These are phyloP conservation scores for Nemania abortiva DNA, from an alignment of 2,329 filamentous ascomycete species.

Conservation along the genomic window DNA sequence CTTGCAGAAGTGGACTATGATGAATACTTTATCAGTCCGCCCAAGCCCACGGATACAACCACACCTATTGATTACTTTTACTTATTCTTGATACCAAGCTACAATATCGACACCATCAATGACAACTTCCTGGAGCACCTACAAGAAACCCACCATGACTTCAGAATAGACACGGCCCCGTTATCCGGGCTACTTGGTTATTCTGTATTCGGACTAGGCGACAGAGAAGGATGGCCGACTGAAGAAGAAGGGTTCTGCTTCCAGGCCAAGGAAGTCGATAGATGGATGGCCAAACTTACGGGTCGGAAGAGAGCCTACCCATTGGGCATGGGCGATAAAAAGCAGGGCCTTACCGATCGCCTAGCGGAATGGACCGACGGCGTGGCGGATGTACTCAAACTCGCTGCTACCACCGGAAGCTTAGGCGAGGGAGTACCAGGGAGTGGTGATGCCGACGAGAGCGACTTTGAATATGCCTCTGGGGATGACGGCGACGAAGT, in stretches of 20 bases:
- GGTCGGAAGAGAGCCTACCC: conserved; percentile 88
- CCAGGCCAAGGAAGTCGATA: conserved; percentile 90
- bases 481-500: conserved; percentile 65
- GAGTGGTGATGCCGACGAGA: conserved; percentile 86
- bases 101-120: conserved; percentile 94
- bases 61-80: conserved; percentile 77
- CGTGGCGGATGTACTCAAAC: conserved; percentile 76
- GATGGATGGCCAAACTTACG: conserved; percentile 97
- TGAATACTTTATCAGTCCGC: conserved; percentile 86
- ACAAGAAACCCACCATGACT: conserved; percentile 94
- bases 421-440: conserved; percentile 77
- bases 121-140: conserved; percentile 89
- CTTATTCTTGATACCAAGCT: conserved; percentile 85
- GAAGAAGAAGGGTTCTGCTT: conserved; percentile 93
- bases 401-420: conserved; percentile 69
- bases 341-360: conserved; percentile 74
- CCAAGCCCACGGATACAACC: conserved; percentile 66
- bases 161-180: conserved; percentile 91
- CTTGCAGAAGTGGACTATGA: conserved; percentile 91
- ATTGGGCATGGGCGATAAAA: conserved; percentile 87
- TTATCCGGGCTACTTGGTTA: conserved; percentile 83
- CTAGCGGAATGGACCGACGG: conserved; percentile 84
- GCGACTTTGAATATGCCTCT: conserved; percentile 78
- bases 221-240: conserved; percentile 90
- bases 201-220: conserved; percentile 93